Base-by-base conservation (phyloP, 164 flowering plant genomes). In the Platanus orientalis region DNA sequence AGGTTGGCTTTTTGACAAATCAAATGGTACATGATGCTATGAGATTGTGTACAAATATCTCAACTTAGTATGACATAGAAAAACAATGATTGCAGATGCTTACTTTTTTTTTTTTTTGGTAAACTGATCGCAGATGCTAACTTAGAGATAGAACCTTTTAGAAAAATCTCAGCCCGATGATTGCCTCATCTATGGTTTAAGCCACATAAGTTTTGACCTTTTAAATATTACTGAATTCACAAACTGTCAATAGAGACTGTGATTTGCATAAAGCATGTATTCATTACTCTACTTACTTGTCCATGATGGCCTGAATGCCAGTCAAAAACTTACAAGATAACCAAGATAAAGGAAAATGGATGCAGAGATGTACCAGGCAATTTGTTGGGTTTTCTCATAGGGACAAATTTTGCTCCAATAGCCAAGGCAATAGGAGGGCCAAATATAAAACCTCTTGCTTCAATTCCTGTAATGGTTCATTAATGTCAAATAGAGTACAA, bases 381-480 rank as follows among this genome's bases (percentile, higher is more conserved):
- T 76, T 91, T 91, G 12, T 80, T 81, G 36, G 99, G 99, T 75
- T 94, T 94, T 63, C 99, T 91, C 84, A 94, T 55, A 5, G 99
- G 99, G 26, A 94, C 97, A 81, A 94, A 94, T 61, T 94, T 94
- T 30, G 97, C 97, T 0, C 97, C 96, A 63, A 94, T 82, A 63
- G 97, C 97, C 84, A 94, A 78, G 29, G 99, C 99, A 78, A 94
- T 85, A 28, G 99, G 99, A 67, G 99, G 99, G 9, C 97, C 97
- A 71, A 94, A 94, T 58, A 94, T 94, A 71, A 91, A 94, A 49
- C 99, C 99, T 73, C 97, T 80, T 52, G 99, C 99, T 79, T 94
- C 99, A 72, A 92, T 55, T 58, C 97, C 99, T 91, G 88, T 76
- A 76, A 19, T 42, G 42, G 56, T 54, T 45, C 16, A 64, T 56